phyloP scores from a whole-genome alignment of 495 filamentous ascomycete genomes.

The Lophium mytilinum region DNA sequence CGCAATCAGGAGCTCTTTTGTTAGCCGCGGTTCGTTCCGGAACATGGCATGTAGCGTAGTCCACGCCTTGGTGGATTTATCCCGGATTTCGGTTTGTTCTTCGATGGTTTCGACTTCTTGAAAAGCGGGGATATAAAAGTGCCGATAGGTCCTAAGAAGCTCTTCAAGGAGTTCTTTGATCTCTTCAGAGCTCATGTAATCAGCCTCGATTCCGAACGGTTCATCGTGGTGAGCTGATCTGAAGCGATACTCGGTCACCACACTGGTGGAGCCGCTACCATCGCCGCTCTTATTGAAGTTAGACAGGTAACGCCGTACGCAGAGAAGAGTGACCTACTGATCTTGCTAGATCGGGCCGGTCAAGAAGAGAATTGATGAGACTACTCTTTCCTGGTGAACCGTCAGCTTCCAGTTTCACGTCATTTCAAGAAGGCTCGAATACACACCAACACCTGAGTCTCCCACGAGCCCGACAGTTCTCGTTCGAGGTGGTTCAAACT shows the following conservation, averaged over 20 bases:
- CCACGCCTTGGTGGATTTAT: slow-evolving; percentile 12
- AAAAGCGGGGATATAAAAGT: slow-evolving; percentile 8
- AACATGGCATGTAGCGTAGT: slow-evolving; percentile 12
- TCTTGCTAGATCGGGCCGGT: slow-evolving; percentile 5
- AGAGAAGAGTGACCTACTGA: background rate
- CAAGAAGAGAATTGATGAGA: slow-evolving; percentile 18
- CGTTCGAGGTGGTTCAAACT: slow-evolving; percentile 13
- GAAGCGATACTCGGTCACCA: slow-evolving; percentile 14
- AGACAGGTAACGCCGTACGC: background rate
- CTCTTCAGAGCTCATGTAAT: slow-evolving; percentile 19
- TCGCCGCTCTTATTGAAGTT: background rate
- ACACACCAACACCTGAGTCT: slow-evolving; percentile 9
- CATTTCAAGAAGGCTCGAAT: background rate
- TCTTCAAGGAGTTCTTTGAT: slow-evolving; percentile 16
- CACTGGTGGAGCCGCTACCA: background rate
- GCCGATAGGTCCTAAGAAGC: slow-evolving; percentile 6
- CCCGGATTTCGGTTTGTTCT: slow-evolving; percentile 6
- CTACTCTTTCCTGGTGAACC: slow-evolving; percentile 11
- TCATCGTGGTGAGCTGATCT: slow-evolving; percentile 13
- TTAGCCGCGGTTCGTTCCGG: slow-evolving; percentile 4
- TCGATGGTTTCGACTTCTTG: slow-evolving; percentile 2
- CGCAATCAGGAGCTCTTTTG: slow-evolving; percentile 3
- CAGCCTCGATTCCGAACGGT: slow-evolving; percentile 11
- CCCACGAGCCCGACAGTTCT: slow-evolving; percentile 13
- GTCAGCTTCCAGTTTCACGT: background rate